Base-by-base conservation (phyloP, 192 early-diverging fungal genomes). In the Phlyctochytrium planicorne region DNA sequence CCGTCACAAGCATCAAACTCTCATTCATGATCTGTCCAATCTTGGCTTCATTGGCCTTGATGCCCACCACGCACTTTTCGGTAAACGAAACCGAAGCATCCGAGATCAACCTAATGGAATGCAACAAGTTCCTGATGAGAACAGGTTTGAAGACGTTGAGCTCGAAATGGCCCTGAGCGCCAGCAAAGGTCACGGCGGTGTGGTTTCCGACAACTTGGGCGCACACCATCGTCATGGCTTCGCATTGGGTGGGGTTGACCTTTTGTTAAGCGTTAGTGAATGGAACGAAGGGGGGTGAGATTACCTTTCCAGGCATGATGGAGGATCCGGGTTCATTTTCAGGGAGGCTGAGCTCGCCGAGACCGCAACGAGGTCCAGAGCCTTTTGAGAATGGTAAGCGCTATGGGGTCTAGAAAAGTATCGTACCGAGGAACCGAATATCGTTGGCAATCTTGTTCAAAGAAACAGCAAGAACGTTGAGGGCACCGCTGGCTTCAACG, bases 101-200 rank as follows among this genome's bases (percentile, higher is more conserved):
- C 1, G 89, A 78, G 37, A 97, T 66, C 60, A 99, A 82, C 60
- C 92, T 89, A 60, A 95, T 84, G 36, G 95, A 97, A 64, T 98
- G 96, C 52, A 97, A 85, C 53, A 98, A 84, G 80, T 98, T 99
- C 80, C 92, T 90, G 80, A 99, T 97, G 87, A 99, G 84, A 64
- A 99, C 94, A 61, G 97, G 97, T 85, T 99, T 99, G 88, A 96
- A 99, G 37, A 99, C 97, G 78, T 99, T 99, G 63, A 98, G 84
- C 81, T 99, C 94, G 84, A 96, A 97, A 82, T 98, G 96, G 34
- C 97, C 96, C 77, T 97, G 94, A 52, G 94, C 90, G 2, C 95
- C 96, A 64, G 92, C 92, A 72, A 97, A 75, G 29, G 93, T 86
- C 62, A 99, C 88, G 30, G 96, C 87, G 35, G 91, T 91, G 83